Base-by-base conservation (phyloP, 805 yeast species). In the Grigorovia humatica region DNA sequence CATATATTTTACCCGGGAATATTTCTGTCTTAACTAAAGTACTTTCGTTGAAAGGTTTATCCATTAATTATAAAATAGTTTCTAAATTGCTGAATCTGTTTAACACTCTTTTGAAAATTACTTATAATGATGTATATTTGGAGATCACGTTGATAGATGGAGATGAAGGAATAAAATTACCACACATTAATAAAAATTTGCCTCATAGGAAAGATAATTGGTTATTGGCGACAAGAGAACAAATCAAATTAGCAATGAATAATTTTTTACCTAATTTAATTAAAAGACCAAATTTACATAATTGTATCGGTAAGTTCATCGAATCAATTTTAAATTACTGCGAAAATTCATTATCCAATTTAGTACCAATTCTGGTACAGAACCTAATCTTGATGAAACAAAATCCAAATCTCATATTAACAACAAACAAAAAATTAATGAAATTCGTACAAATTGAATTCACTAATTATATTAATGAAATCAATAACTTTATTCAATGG, bases 211-310 rank as follows among this genome's bases (percentile, higher is more conserved):
- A 78, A 4, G 68, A 68, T 7, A 57, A 74, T 15, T 82, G 88
- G 88, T 60, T 80, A n/a, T 68, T 62, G 13, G 81, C 76, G 0
- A 79, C 85, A 0, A 64, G 76, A 4, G 58, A 64, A 17, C 86
- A 82, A 57, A 67, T 81, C 2, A 67, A 69, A 47, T 62, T 73
- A 17, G 79, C 83, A 0, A 52, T 82, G 6, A 63, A 68, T 23
- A 57, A 70, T 2, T 64, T 76, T 23, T 44, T 65, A 1, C 60
- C 60, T 1, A 62, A 52, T 46, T 48, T 65, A 19, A n/a, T 58
- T 1, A 62, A 56, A 49, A 58, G 70, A 41, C 52, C 58, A 12
- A 62, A 63, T 46, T n/a, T 9, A 0, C 41, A 49, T 12, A 59
- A 65, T 5, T 54, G 56, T 15, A 43, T 41, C 23, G 43, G 35